These are phyloP conservation scores for Boletus sp. DNA, from an alignment of 768 basidiomycete genomes.

Conservation along the genomic window DNA sequence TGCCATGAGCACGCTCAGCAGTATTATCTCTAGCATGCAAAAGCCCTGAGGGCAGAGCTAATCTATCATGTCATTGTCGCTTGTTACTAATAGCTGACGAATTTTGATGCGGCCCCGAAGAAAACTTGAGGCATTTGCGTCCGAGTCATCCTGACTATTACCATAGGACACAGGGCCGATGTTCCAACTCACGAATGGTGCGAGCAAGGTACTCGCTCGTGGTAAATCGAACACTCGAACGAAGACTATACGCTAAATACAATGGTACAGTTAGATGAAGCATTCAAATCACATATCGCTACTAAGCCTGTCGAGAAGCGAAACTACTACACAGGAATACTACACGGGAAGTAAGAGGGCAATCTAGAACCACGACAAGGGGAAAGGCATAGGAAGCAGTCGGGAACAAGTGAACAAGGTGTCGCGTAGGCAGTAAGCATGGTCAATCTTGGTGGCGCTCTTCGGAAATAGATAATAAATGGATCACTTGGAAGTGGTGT, in stretches of 20 bases:
- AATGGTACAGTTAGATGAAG: neutral
- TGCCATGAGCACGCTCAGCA: no score
- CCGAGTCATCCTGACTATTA: neutral
- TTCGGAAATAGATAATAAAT: neutral
- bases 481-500: constrained; percentile 8
- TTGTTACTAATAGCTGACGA: no score
- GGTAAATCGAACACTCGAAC: neutral
- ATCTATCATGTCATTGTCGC: no score
- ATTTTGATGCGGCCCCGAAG: no score
- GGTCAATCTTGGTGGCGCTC: neutral
- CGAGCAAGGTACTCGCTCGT: neutral
- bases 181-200: neutral
- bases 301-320: neutral
- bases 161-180: neutral
- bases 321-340: neutral
- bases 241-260: neutral
- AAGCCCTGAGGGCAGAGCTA: no score
- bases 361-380: neutral
- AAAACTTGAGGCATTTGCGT: neutral
- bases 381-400: neutral
- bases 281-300: neutral
- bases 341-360: neutral
- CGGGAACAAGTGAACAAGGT: neutral
- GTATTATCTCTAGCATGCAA: no score
- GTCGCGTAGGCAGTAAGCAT: neutral